These are phyloP conservation scores for Hericium coralloides DNA, from an alignment of 768 basidiomycete genomes.

Conservation along the genomic window DNA sequence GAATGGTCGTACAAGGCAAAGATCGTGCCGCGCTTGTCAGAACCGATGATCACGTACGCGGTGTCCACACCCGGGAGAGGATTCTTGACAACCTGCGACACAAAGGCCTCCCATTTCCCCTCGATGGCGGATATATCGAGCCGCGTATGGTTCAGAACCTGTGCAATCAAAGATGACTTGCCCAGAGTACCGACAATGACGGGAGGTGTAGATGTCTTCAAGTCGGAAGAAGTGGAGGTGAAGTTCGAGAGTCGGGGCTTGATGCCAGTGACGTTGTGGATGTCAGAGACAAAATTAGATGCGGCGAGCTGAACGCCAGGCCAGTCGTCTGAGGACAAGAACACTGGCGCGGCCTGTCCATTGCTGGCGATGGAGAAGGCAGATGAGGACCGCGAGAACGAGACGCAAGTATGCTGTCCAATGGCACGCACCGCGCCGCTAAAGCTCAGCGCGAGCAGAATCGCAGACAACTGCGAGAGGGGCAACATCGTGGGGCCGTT, in stretches of 20 bases:
- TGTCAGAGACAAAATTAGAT: slow-evolving; percentile 50
- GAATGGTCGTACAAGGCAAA: slow-evolving; percentile 59
- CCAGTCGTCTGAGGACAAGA: slow-evolving; percentile 50
- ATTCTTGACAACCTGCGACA: slow-evolving; percentile 41
- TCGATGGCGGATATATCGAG: slow-evolving; percentile 48
- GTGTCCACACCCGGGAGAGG: slow-evolving; percentile 47
- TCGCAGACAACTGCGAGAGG: background rate
- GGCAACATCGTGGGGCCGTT: too few relatives aligned
- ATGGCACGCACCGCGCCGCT: slow-evolving; percentile 23
- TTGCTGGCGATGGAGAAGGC: slow-evolving; percentile 37
- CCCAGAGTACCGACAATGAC: slow-evolving; percentile 62
- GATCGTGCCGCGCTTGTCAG: slow-evolving; percentile 62
- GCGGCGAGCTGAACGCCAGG: slow-evolving; percentile 55
- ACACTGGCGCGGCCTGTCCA: slow-evolving; percentile 37
- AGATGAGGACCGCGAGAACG: slow-evolving; percentile 26
- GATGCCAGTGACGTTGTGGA: slow-evolving; percentile 48
- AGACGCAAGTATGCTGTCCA: slow-evolving; percentile 43
- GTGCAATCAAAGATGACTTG: slow-evolving; percentile 43
- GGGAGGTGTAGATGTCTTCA: slow-evolving; percentile 24
- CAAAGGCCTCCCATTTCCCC: slow-evolving; percentile 61
- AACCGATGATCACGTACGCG: slow-evolving; percentile 60
- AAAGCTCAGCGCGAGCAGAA: background rate
- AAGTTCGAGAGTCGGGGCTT: slow-evolving; percentile 43
- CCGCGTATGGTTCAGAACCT: slow-evolving; percentile 42
- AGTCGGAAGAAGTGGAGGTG: slow-evolving; percentile 15